These are phyloP conservation scores for Citrullus mucosospermus DNA, from an alignment of 306 rosid genomes.

Conservation along the genomic window DNA sequence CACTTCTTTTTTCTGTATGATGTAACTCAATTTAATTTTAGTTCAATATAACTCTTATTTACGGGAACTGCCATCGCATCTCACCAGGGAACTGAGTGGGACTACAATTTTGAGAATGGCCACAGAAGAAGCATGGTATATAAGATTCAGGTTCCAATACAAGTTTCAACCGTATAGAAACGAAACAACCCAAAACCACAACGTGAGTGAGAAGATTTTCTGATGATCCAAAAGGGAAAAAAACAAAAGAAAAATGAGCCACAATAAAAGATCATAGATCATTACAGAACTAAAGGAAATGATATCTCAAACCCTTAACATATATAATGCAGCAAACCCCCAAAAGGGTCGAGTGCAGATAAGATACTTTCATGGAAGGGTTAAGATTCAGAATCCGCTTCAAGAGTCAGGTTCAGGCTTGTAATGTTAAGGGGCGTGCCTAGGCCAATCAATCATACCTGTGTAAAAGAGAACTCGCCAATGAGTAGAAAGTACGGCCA, in stretches of 20 bases:
- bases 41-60: too few species aligned
- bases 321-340: neutral
- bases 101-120: neutral
- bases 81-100: neutral
- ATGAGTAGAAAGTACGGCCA: neutral
- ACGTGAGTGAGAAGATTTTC: neutral
- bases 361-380: neutral
- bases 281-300: neutral
- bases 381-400: neutral
- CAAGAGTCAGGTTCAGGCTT: neutral
- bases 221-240: neutral
- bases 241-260: neutral
- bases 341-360: neutral
- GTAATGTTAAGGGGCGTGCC: neutral
- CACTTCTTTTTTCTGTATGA: neutral
- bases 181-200: neutral
- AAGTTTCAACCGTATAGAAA: neutral
- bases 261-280: neutral
- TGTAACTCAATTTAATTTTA: too few species aligned
- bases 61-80: neutral
- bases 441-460: slow-evolving; percentile 1
- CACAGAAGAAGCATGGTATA: neutral
- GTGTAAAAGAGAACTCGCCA: neutral
- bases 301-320: neutral
- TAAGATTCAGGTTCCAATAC: neutral